These are phyloP conservation scores for Cymbopogon citratus DNA, from an alignment of 176 grass and related monocot genomes.

Conservation along the genomic window DNA sequence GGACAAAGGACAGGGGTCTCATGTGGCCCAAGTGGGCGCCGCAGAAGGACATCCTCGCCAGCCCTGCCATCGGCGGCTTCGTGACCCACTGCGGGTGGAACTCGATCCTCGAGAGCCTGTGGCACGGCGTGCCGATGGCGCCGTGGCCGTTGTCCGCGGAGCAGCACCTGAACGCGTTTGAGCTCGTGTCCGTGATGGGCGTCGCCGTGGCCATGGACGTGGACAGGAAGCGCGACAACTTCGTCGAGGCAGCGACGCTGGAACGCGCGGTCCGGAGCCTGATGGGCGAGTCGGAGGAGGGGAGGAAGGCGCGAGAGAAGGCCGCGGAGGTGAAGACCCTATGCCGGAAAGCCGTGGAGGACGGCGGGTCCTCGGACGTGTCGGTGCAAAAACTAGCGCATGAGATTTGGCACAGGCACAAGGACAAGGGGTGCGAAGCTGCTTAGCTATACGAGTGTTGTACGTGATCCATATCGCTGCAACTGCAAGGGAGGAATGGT, in stretches of 20 bases:
- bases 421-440: no score
- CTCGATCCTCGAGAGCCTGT: constrained; percentile 49
- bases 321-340: background rate
- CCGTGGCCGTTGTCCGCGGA: constrained; percentile 47
- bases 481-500: no score
- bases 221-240: constrained; percentile 19
- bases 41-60: constrained; percentile 35
- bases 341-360: background rate
- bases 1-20: background rate
- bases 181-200: constrained; percentile 20
- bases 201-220: constrained; percentile 18
- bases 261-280: constrained; percentile 26
- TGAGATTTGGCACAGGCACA: no score
- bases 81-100: constrained; percentile 74
- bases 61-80: constrained; percentile 36
- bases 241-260: constrained; percentile 30
- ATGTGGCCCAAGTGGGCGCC: constrained; percentile 38
- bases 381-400: background rate
- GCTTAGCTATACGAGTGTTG: no score
- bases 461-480: no score
- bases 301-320: constrained; percentile 20
- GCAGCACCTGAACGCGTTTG: constrained; percentile 56
- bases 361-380: background rate
- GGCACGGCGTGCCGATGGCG: constrained; percentile 40
- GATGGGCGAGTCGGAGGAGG: constrained; percentile 4